Evolutionary conservation across 2,329 filamentous ascomycete species (phyloP).

Genomic region (Lachnum nothofagi): DNA sequence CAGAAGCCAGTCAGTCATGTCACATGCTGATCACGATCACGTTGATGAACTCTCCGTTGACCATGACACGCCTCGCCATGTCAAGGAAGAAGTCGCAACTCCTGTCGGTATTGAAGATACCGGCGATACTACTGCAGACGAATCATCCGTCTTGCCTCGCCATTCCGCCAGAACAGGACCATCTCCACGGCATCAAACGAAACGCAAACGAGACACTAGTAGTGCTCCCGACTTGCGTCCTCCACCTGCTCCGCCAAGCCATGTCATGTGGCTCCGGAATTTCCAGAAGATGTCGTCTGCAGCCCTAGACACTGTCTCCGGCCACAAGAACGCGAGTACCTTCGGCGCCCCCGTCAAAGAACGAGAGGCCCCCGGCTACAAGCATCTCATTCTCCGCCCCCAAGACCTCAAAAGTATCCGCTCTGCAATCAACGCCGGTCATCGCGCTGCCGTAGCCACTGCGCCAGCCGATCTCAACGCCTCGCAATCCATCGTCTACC

Average conservation of each 20-base stretch:
- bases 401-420: constrained; percentile 76
- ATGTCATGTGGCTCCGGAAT: constrained; percentile 71
- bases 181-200: constrained; percentile 40
- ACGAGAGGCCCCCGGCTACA: constrained; percentile 70
- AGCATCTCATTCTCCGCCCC: constrained; percentile 65
- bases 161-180: constrained; percentile 8
- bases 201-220: constrained; percentile 50
- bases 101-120: constrained; percentile 50
- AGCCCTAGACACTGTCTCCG: constrained; percentile 70
- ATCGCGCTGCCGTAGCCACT: constrained; percentile 59
- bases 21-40: constrained; percentile 42
- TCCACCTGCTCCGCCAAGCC: constrained; percentile 53
- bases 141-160: constrained; percentile 36
- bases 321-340: constrained; percentile 73
- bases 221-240: constrained; percentile 34
- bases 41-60: constrained; percentile 46
- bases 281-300: constrained; percentile 69
- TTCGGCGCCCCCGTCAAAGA: constrained; percentile 73
- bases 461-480: constrained; percentile 54
- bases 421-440: constrained; percentile 68
- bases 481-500: constrained; percentile 51
- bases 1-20: constrained; percentile 40
- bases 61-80: constrained; percentile 34
- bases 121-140: constrained; percentile 52
- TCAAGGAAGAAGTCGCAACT: constrained; percentile 57